Evolutionary conservation across 148 eudicot species (phyloP).

Genomic region (Pharnaceum exiguum): DNA sequence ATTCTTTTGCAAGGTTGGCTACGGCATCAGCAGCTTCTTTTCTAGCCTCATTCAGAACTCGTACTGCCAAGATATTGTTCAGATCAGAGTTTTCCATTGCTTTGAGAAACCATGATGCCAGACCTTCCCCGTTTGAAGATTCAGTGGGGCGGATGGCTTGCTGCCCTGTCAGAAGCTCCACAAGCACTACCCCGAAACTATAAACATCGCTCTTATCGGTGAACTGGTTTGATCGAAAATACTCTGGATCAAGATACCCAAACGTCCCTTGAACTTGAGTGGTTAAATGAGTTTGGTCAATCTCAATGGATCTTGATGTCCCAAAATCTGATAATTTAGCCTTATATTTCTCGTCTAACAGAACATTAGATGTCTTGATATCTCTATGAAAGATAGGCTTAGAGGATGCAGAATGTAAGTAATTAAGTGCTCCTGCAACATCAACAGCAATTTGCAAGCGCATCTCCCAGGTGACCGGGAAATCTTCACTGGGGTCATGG

Average conservation of each 20-base stretch:
- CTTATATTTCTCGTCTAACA: conserved; percentile 22
- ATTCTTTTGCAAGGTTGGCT: conserved; percentile 19
- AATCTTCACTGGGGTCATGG: conserved; percentile 19
- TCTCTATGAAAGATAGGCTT: conserved; percentile 23
- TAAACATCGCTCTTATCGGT: conserved; percentile 22
- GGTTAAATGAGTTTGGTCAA: conserved; percentile 27
- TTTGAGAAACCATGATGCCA: conserved; percentile 14
- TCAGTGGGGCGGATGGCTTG: conserved; percentile 6
- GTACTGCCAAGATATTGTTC: conserved; percentile 10
- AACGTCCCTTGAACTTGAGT: conserved; percentile 27
- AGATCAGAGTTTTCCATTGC: conserved; percentile 13
- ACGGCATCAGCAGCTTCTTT: conserved; percentile 2
- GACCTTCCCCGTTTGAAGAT: conserved; percentile 3
- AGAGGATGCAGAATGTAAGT: conserved; percentile 24
- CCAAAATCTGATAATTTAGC: conserved; percentile 29
- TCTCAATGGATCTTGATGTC: conserved; percentile 15
- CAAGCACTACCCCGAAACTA: conserved; percentile 21
- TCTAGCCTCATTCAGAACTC: conserved; percentile 8
- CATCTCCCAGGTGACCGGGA: conserved; percentile 25
- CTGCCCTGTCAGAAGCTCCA: conserved; percentile 16
- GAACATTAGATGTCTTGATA: conserved; percentile 24
- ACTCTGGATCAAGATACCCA: conserved; percentile 27
- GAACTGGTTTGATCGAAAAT: conserved; percentile 15
- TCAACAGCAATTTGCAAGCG: conserved; percentile 26
- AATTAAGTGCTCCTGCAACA: conserved; percentile 24